Evolutionary conservation across 2,329 filamentous ascomycete species (phyloP).

Genomic region (Talaromyces islandicus): DNA sequence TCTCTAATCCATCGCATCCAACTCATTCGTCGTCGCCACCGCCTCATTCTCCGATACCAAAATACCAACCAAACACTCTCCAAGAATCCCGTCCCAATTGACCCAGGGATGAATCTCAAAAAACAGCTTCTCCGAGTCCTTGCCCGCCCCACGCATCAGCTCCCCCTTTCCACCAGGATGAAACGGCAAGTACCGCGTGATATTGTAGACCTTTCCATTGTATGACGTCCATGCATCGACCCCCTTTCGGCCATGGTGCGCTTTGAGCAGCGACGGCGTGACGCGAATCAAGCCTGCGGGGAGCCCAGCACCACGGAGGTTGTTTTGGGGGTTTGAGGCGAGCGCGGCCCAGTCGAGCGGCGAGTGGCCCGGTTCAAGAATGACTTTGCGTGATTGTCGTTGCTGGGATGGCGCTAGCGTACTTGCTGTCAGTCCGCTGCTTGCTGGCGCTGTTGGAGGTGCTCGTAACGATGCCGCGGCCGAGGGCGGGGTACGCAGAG

Average conservation of each 20-base stretch:
- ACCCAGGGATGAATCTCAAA: constrained; percentile 63
- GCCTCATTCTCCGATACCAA: constrained; percentile 51
- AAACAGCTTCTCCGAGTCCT: constrained; percentile 60
- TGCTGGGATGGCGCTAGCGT: constrained; percentile 35
- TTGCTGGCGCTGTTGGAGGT: constrained; percentile 32
- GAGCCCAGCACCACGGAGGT: constrained; percentile 56
- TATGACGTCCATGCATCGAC: constrained; percentile 87
- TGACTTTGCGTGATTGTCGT: constrained; percentile 53
- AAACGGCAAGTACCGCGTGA: constrained; percentile 81
- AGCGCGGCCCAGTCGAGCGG: constrained; percentile 94
- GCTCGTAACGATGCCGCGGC: constrained; percentile 38
- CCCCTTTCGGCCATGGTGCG: constrained; percentile 74
- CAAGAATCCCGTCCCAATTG: constrained; percentile 62
- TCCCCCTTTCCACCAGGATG: constrained; percentile 73
- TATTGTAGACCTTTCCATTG: constrained; percentile 88
- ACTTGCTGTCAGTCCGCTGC: constrained; percentile 35
- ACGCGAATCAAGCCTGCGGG: constrained; percentile 61
- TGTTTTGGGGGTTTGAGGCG: constrained; percentile 53
- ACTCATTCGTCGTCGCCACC: constrained; percentile 22
- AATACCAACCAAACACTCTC: constrained; percentile 56
- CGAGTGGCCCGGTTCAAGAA: constrained; percentile 83
- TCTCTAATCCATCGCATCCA: constrained; percentile 57
- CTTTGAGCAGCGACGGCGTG: constrained; percentile 71
- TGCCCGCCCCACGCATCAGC: constrained; percentile 57
- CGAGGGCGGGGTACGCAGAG: constrained; percentile 39